A percentile compares a stretch with the other conserved stretches of the same genome.
phyloP scores from a whole-genome alignment of 768 basidiomycete genomes.

The Mycena venus region DNA sequence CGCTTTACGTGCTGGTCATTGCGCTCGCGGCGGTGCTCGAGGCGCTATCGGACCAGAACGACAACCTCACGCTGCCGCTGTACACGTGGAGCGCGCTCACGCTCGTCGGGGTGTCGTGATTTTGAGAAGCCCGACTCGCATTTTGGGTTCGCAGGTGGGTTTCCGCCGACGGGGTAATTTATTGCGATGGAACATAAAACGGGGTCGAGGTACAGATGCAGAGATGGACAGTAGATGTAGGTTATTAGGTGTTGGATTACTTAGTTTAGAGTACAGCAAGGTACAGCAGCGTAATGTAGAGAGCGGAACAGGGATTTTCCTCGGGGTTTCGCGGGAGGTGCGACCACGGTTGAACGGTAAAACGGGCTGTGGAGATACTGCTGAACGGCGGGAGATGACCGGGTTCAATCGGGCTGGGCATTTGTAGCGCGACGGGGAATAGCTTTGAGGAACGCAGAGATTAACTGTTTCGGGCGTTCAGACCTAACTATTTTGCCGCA shows the following conservation, averaged over 20 bases:
- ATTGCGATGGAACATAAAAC: background rate
- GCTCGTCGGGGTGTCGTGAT: constrained; percentile 55
- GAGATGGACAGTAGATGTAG: background rate
- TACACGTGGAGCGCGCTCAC: constrained; percentile 94
- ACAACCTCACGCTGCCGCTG: constrained; percentile 96
- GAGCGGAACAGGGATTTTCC: background rate
- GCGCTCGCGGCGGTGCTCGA: constrained; percentile 83
- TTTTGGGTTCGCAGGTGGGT: too few species aligned
- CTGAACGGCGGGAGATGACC: too few species aligned
- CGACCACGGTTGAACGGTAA: too few species aligned
- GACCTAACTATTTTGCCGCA: too few species aligned
- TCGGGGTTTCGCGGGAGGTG: too few species aligned
- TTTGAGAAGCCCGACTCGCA: background rate
- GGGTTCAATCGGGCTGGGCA: background rate
- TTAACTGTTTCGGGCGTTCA: too few species aligned
- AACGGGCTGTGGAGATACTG: too few species aligned
- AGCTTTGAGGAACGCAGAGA: too few species aligned
- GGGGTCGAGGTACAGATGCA: background rate
- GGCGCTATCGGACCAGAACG: constrained; percentile 95
- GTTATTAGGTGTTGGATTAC: too few species aligned
- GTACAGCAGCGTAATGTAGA: background rate
- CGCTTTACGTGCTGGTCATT: constrained; percentile 75
- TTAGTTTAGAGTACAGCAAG: background rate
- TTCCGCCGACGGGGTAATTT: too few species aligned
- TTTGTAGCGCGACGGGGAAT: background rate